Conservation (phyloP, 305 asterid genomes). For the Fraxinus sp. region DNA sequence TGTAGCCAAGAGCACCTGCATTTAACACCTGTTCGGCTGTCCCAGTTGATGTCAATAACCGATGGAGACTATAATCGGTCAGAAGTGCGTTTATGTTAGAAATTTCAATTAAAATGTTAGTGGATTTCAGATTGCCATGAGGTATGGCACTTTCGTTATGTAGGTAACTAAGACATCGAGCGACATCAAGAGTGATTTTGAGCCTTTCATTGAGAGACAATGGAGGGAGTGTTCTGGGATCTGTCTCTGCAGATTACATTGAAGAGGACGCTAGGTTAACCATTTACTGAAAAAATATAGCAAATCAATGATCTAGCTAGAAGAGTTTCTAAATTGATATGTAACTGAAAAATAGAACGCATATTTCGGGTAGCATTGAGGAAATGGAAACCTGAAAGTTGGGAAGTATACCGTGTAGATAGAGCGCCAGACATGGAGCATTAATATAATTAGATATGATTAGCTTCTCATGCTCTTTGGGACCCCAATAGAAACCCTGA, state of each 20-base stretch:
- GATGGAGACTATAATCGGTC: slow-evolving; percentile 81
- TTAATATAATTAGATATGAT: slow-evolving; percentile 59
- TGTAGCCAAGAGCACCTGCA: slow-evolving; percentile 79
- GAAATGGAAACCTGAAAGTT: background rate
- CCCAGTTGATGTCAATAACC: slow-evolving; percentile 71
- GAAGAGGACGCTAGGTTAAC: slow-evolving; percentile 12
- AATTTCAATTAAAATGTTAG: slow-evolving; percentile 60
- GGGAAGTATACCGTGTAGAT: slow-evolving; percentile 56
- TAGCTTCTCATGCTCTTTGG: slow-evolving; percentile 80
- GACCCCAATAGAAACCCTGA: slow-evolving; percentile 88
- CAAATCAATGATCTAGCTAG: background rate
- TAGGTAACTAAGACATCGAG: slow-evolving; percentile 71
- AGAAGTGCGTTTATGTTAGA: slow-evolving; percentile 48
- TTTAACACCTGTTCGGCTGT: slow-evolving; percentile 76
- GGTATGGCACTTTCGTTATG: slow-evolving; percentile 81
- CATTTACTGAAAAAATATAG: background rate
- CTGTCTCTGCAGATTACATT: slow-evolving; percentile 46
- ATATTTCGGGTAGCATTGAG: background rate
- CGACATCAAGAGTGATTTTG: slow-evolving; percentile 57
- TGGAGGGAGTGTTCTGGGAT: slow-evolving; percentile 47
- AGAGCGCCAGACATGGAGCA: slow-evolving; percentile 67
- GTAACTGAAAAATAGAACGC: background rate
- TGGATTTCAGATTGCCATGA: slow-evolving; percentile 89
- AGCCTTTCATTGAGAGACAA: slow-evolving; percentile 59
- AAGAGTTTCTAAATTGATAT: background rate